A percentile compares a stretch with the other conserved stretches of the same genome.
These are phyloP conservation scores for Fraxinus anomala DNA, from an alignment of 257 asterid genomes.

Conservation along the genomic window DNA sequence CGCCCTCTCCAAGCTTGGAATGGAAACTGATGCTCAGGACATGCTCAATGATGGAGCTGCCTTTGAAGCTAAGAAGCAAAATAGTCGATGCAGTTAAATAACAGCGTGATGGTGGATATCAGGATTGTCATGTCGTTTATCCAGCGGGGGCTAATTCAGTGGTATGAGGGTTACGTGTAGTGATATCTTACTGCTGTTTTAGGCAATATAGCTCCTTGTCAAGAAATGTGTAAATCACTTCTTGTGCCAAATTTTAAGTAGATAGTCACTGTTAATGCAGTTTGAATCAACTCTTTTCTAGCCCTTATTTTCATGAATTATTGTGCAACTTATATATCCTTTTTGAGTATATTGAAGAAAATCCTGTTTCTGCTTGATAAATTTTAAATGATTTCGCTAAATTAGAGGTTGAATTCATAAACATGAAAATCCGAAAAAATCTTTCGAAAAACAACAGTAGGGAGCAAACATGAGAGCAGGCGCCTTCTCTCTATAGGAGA, in stretches of 20 bases:
- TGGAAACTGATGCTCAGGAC: slow-evolving; percentile 97
- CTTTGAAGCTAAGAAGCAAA: slow-evolving; percentile 81
- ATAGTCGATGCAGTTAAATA: slow-evolving; percentile 80
- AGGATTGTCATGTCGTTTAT: slow-evolving; percentile 1
- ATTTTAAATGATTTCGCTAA: no score
- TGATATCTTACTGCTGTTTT: slow-evolving; percentile 34
- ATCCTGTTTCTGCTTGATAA: background rate
- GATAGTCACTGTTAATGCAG: slow-evolving; percentile 4
- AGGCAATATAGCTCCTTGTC: slow-evolving; percentile 21
- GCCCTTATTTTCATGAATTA: background rate
- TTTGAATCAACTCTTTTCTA: background rate
- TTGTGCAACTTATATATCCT: background rate
- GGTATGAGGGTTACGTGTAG: background rate
- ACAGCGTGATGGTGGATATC: slow-evolving; percentile 13
- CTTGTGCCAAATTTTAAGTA: background rate
- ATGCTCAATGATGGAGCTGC: slow-evolving; percentile 96
- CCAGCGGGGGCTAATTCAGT: background rate
- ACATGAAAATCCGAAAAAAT: no score
- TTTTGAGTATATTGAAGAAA: background rate
- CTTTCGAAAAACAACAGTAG: no score
- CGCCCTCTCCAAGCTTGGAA: slow-evolving; percentile 91
- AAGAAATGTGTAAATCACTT: slow-evolving; percentile 1
- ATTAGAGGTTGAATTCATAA: no score
- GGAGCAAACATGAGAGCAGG: no score
- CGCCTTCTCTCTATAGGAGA: no score